Conservation (phyloP, 1,284 basidiomycete species). For the Ustilago vetiveriae region DNA sequence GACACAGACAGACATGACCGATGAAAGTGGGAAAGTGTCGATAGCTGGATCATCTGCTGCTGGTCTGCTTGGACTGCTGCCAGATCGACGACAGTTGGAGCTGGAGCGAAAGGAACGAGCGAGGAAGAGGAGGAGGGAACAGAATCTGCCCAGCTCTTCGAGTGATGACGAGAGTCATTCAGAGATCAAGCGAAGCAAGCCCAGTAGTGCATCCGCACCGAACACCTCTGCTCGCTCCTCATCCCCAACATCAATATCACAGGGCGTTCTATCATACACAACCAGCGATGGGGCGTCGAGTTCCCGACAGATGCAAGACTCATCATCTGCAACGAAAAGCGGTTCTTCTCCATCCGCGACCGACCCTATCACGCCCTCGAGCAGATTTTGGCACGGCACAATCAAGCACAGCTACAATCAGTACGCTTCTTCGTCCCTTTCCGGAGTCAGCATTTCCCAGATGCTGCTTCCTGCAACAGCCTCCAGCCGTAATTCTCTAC, state of each 20-base stretch:
- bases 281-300: neutral
- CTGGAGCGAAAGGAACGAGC: conserved; percentile 49
- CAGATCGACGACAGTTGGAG: conserved; percentile 56
- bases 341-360: conserved; percentile 7
- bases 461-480: conserved; percentile 52
- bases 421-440: conserved; percentile 17
- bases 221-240: neutral
- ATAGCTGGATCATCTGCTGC: neutral
- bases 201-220: too few relatives aligned
- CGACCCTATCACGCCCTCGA: conserved; percentile 26
- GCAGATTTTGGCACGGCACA: conserved; percentile 58
- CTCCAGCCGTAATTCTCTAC: conserved; percentile 28
- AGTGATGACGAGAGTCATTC: conserved; percentile 19
- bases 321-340: neutral
- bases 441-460: conserved; percentile 38
- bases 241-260: too few relatives aligned
- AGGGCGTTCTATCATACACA: too few relatives aligned
- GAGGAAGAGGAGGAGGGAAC: conserved; percentile 38
- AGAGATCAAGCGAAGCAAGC: conserved; percentile 9
- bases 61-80: conserved; percentile 22
- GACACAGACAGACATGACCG: neutral
- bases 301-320: neutral
- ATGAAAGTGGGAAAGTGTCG: neutral
- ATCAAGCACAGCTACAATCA: conserved; percentile 57
- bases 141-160: conserved; percentile 19